phyloP scores from a whole-genome alignment of 1,284 basidiomycete species.

The Irpex lacteus region DNA sequence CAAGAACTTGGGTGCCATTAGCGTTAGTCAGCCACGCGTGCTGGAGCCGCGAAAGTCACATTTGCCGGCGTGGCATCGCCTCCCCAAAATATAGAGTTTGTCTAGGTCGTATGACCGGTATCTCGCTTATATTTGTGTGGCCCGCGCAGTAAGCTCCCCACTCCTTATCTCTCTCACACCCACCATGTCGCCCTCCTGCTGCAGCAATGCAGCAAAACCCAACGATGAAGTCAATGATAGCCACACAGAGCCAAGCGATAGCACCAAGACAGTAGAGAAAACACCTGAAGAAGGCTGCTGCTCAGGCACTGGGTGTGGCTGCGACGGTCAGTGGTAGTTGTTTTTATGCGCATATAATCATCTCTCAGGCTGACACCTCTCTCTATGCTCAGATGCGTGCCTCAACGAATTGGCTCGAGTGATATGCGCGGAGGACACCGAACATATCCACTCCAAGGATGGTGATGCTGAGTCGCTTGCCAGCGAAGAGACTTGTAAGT shows the following conservation, averaged over 20 bases:
- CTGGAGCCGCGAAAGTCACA: neutral
- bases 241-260: neutral
- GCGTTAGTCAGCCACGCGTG: neutral
- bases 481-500: slow-evolving; percentile 13
- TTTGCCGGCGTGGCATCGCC: neutral
- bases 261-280: neutral
- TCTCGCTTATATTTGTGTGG: neutral
- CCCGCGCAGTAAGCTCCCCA: neutral
- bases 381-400: slow-evolving; percentile 21
- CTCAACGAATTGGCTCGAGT: slow-evolving; percentile 27
- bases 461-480: slow-evolving; percentile 4
- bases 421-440: slow-evolving; percentile 30
- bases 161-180: neutral
- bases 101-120: neutral
- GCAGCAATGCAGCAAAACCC: neutral
- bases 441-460: slow-evolving; percentile 22
- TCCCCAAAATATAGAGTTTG: neutral
- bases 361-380: neutral
- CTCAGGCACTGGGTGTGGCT: slow-evolving; percentile 10
- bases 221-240: neutral
- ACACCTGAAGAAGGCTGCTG: slow-evolving; percentile 6
- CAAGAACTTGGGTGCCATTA: neutral
- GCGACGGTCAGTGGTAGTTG: slow-evolving; percentile 13
- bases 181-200: slow-evolving; percentile 1
- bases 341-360: neutral